Conservation (phyloP, 176 grass and related monocot species). For the Bromus sterilis region DNA sequence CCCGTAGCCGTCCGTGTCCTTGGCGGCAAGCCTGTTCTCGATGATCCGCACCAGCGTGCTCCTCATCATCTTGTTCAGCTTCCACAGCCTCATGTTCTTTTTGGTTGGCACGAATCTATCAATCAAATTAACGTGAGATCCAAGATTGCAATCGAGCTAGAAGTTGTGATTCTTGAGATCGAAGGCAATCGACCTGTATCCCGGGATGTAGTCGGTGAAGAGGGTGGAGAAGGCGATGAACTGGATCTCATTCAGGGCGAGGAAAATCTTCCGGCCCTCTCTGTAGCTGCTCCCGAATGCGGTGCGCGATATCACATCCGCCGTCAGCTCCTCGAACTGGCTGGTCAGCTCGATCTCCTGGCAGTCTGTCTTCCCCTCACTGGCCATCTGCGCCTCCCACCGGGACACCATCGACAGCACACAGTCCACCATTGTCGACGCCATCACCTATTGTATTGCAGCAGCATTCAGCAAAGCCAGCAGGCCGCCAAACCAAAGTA, state of each 20-base stretch:
- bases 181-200: not conserved
- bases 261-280: constrained; percentile 34
- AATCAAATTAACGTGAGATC: not conserved
- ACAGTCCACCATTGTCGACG: constrained; percentile 27
- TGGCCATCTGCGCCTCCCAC: constrained; percentile 29
- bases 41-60: constrained; percentile 28
- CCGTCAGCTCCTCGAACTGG: constrained; percentile 51
- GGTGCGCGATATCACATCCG: constrained; percentile 46
- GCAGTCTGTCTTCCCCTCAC: not conserved
- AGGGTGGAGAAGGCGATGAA: not conserved
- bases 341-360: constrained; percentile 27
- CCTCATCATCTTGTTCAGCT: constrained; percentile 17
- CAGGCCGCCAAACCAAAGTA: too few relatives aligned
- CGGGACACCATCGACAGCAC: constrained; percentile 30
- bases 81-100: constrained; percentile 21
- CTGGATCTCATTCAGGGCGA: constrained; percentile 32
- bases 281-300: constrained; percentile 45
- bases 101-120: constrained; percentile 26
- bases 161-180: too few relatives aligned
- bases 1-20: constrained; percentile 14
- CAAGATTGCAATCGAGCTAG: not conserved
- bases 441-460: constrained; percentile 27
- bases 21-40: not conserved
- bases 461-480: not conserved
- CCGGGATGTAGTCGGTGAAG: constrained; percentile 18